A percentile compares a stretch with the other conserved stretches of the same genome.
Conservation (phyloP, 257 asterid genomes). For the Paraleonurus japonicus region DNA sequence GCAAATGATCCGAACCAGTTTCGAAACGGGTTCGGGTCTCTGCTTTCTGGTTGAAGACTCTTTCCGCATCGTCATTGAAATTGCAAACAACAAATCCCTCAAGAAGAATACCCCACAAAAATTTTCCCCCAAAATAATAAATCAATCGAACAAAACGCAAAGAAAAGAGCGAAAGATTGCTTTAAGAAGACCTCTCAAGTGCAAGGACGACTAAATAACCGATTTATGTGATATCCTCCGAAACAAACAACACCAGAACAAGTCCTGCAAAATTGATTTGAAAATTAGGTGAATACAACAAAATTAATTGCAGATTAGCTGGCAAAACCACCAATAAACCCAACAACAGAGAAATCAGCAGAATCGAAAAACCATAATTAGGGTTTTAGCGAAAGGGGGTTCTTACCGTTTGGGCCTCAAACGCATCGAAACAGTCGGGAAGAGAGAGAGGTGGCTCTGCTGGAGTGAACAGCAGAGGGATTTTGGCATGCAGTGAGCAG, state of each 20-base stretch:
- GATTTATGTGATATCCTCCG: constrained; percentile 90
- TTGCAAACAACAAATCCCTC: constrained; percentile 26
- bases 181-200: constrained; percentile 46
- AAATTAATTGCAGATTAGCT: constrained; percentile 37
- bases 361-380: neutral
- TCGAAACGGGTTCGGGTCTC: constrained; percentile 31
- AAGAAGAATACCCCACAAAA: constrained; percentile 20
- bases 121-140: constrained; percentile 15
- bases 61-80: constrained; percentile 22
- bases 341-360: neutral
- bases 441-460: constrained; percentile 48
- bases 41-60: constrained; percentile 25
- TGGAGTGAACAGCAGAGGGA: constrained; percentile 57
- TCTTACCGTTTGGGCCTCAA: constrained; percentile 92
- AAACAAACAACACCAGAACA: constrained; percentile 88
- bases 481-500: constrained; percentile 43
- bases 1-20: constrained; percentile 53
- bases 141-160: constrained; percentile 12
- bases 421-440: constrained; percentile 87
- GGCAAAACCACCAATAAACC: constrained; percentile 18
- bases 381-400: constrained; percentile 30
- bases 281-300: constrained; percentile 1
- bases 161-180: neutral
- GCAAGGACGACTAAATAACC: constrained; percentile 48
- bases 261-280: constrained; percentile 54